Percentiles rank a stretch among this genome's conserved stretches.
These are phyloP conservation scores for Zygosaccharomyces siamensis DNA, from an alignment of 805 yeast species.

Conservation along the genomic window DNA sequence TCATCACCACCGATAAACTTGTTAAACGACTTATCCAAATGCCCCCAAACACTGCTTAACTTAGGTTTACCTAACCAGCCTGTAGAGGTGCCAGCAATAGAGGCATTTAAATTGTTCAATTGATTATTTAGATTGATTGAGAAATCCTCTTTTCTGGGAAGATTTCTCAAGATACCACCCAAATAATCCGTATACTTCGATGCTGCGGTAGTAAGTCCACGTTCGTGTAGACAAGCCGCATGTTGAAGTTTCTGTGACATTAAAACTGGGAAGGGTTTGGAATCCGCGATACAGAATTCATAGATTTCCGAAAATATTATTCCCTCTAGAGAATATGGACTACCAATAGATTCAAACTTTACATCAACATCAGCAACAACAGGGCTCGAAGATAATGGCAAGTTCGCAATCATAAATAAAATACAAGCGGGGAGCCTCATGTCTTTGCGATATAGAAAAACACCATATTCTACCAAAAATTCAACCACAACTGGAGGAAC, in stretches of 20 bases:
- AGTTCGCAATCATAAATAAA: constrained; percentile 44
- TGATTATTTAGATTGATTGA: constrained; percentile 35
- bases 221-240: constrained; percentile 65
- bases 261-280: constrained; percentile 46
- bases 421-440: constrained; percentile 39
- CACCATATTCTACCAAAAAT: constrained; percentile 50
- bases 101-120: constrained; percentile 40
- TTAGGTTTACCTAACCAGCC: constrained; percentile 80
- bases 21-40: constrained; percentile 70
- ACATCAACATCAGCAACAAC: constrained; percentile 31
- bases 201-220: constrained; percentile 54
- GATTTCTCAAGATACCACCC: constrained; percentile 36
- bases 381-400: constrained; percentile 39
- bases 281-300: constrained; percentile 46
- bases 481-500: constrained; percentile 32
- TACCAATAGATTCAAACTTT: constrained; percentile 40
- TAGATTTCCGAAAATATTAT: constrained; percentile 62
- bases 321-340: constrained; percentile 39
- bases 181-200: constrained; percentile 58
- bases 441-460: constrained; percentile 39
- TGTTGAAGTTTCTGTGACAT: constrained; percentile 59
- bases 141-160: constrained; percentile 36
- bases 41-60: constrained; percentile 84
- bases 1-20: constrained; percentile 88
- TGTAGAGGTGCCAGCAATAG: constrained; percentile 47